A percentile compares a stretch with the other conserved stretches of the same genome.
Conservation (phyloP, 306 rosid genomes). For the Cucurbita pepo region DNA sequence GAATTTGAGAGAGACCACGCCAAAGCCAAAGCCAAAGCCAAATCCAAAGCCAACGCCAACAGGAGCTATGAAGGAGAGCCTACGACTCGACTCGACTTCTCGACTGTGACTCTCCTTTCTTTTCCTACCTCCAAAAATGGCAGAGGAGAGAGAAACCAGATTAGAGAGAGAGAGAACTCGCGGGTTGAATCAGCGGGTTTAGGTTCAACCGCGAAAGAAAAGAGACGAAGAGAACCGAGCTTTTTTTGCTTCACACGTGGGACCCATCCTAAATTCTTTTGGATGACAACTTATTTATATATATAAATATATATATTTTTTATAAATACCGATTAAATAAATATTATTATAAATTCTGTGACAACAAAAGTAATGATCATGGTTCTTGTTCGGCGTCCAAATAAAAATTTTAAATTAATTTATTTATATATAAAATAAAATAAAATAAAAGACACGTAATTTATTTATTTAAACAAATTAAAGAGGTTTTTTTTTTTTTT, state of each 20-base stretch:
- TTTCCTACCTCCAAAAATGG: slow-evolving; percentile 12
- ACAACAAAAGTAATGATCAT: background rate
- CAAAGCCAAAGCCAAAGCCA: background rate
- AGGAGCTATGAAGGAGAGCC: background rate
- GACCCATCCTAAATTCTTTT: background rate
- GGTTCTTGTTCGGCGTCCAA: background rate
- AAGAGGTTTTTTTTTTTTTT: no score
- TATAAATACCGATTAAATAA: background rate
- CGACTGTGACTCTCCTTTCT: background rate
- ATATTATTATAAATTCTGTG: background rate
- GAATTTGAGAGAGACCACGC: slow-evolving; percentile 20
- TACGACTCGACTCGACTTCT: background rate
- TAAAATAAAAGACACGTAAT: no score
- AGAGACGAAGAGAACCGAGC: background rate
- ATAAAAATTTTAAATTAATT: background rate
- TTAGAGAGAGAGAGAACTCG: background rate
- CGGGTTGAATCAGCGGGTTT: background rate
- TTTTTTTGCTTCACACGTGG: background rate
- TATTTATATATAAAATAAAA: no score
- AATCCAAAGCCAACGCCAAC: slow-evolving; percentile 1
- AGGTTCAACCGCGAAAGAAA: background rate
- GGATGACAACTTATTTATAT: background rate
- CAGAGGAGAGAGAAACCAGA: slow-evolving; percentile 1
- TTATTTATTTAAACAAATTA: no score
- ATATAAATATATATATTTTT: background rate